phyloP scores from a whole-genome alignment of 805 yeast species.

The Pichia gijzeniarum region DNA sequence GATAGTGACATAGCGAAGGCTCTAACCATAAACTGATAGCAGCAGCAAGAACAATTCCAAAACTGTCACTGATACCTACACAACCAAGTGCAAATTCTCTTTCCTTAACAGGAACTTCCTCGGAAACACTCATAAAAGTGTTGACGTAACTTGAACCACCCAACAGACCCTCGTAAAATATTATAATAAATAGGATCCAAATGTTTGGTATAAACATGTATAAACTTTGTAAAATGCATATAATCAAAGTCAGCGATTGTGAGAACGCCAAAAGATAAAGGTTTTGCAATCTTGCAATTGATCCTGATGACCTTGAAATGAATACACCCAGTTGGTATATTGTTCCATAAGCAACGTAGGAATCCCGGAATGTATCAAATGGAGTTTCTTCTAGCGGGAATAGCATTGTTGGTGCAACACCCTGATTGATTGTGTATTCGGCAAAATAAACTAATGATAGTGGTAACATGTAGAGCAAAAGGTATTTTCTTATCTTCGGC shows the following conservation, averaged over 20 bases:
- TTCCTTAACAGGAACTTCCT: slow-evolving; percentile 41
- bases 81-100: slow-evolving; percentile 80
- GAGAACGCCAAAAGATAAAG: slow-evolving; percentile 59
- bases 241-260: slow-evolving; percentile 56
- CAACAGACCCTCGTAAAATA: slow-evolving; percentile 81
- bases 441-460: slow-evolving; percentile 74
- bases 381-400: slow-evolving; percentile 71
- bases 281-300: slow-evolving; percentile 49
- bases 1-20: slow-evolving; percentile 62
- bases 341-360: slow-evolving; percentile 86
- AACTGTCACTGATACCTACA: slow-evolving; percentile 76
- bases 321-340: slow-evolving; percentile 90
- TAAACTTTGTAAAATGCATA: slow-evolving; percentile 61
- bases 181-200: slow-evolving; percentile 53
- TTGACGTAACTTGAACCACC: slow-evolving; percentile 92
- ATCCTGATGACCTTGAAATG: slow-evolving; percentile 78
- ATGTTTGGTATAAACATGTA: slow-evolving; percentile 51
- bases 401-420: slow-evolving; percentile 79
- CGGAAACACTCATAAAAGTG: slow-evolving; percentile 74
- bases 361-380: slow-evolving; percentile 67
- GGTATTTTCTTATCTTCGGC: slow-evolving; percentile 35
- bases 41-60: slow-evolving; percentile 83
- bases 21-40: slow-evolving; percentile 69
- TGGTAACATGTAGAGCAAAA: slow-evolving; percentile 76
- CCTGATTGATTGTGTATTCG: slow-evolving; percentile 88